Evolutionary conservation across 805 yeast species (phyloP), one percentile per base, ranked within the genome.

Genomic region (Myxozyma udenii): DNA sequence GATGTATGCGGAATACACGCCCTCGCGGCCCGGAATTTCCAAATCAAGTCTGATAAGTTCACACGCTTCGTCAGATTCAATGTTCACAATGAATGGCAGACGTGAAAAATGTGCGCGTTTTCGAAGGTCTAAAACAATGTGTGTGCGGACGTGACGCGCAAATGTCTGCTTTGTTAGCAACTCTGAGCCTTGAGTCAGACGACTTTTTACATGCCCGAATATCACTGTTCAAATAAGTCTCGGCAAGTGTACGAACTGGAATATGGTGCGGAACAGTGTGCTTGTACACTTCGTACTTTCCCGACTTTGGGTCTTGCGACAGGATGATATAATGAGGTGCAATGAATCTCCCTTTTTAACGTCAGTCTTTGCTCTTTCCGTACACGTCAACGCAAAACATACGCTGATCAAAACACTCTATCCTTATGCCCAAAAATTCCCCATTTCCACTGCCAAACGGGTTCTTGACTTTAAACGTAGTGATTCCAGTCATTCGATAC

Each of bases 221-320:
- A 40, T 57, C 54, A 14, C 21, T 19, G 21, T 33, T 30, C 16
- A 57, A 45, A 35, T 57, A 55, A n/a, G 24, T 41, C 4, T 9
- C 16, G 3, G 51, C 45, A 5, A 55, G 43, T 3, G 40, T 19
- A 6, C 36, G 19, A 4, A 57, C 18, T 12, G 57, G 55, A 16
- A 57, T 55, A 24, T 51, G 50, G 11, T 39, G 40, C 14, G 61
- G 61, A 2, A 55, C 37, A 4, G 60, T 57, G 44, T 57, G 60
- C 43, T 45, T 50, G 41, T 41, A 48, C 2, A 57, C 16, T 7
- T 38, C 40, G 16, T 47, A 51, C 32, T 21, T 25, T 11, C 30
- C 37, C 4, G 53, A 30, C 32, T 30, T 42, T 4, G 18, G 38
- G 24, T 35, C 40, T 2, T 21, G 36, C 6, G 48, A 14, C 16